phyloP scores from a whole-genome alignment of 2,329 filamentous ascomycete genomes.

The Stromatinia cepivora region DNA sequence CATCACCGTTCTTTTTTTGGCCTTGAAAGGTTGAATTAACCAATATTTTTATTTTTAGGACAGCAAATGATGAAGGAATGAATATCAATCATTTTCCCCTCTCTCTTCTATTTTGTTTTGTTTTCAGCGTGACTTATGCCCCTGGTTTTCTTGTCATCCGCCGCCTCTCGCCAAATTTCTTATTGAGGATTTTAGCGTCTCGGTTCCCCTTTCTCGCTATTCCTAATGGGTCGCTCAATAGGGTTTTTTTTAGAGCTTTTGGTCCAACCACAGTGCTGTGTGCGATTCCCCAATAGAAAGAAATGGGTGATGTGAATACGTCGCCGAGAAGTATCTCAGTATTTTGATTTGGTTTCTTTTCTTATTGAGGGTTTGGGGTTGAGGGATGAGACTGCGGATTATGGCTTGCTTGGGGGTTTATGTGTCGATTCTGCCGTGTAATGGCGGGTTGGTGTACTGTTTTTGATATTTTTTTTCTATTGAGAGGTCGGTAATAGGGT shows the following conservation, averaged over 20 bases:
- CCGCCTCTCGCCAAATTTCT: conserved; percentile 3
- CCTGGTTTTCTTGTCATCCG: background rate
- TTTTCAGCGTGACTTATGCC: background rate
- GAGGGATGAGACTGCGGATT: background rate
- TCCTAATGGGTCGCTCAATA: conserved; percentile 24
- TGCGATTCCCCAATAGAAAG: background rate
- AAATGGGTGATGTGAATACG: background rate
- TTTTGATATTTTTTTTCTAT: background rate
- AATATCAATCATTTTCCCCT: background rate
- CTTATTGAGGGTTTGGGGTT: conserved; percentile 15
- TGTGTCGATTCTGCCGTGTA: background rate
- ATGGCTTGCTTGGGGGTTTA: background rate
- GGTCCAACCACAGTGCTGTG: background rate
- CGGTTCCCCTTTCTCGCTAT: conserved; percentile 23
- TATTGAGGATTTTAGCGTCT: conserved; percentile 14
- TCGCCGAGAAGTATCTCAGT: conserved; percentile 1
- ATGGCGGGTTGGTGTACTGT: background rate
- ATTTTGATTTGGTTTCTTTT: background rate
- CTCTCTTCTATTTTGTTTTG: no score
- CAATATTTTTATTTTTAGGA: no score
- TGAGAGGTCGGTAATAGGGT: background rate
- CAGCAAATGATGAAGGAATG: fast-evolving
- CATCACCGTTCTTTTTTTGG: background rate
- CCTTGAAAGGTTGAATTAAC: background rate
- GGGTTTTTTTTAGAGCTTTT: no score